Evolutionary conservation across 2,329 filamentous ascomycete species (phyloP), one percentile per base, ranked within the genome.

Genomic region (Hypoxylon sp.): DNA sequence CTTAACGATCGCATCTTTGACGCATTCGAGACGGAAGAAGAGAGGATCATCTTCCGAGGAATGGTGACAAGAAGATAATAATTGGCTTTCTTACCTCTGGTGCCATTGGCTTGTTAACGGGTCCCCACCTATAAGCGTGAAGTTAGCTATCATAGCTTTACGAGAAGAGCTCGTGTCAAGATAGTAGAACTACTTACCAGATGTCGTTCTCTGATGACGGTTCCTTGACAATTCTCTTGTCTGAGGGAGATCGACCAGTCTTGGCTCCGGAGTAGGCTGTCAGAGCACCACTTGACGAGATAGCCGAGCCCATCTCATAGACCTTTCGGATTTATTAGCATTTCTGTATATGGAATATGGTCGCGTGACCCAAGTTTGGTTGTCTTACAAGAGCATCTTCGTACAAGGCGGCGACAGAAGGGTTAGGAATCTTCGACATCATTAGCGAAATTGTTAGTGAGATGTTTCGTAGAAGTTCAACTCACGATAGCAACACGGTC

Each of bases 41-140:
- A n/a, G n/a, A n/a, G n/a, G n/a, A n/a, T n/a, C n/a, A n/a, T n/a
- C n/a, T n/a, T n/a, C n/a, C n/a, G n/a, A n/a, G n/a, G n/a, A n/a
- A n/a, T n/a, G n/a, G n/a, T n/a, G n/a, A n/a, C n/a, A n/a, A n/a
- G n/a, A n/a, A n/a, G n/a, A n/a, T n/a, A n/a, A n/a, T n/a, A n/a
- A n/a, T n/a, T 21, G 12, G 26, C 63, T 40, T 35, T 78, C 90
- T 86, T 88, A 97, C 94, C 75, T 97, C 92, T 67, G 91, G 84
- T 64, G 85, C 87, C 94, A 99, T 99, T 71, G 93, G 90, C 85
- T 97, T 97, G 83, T 99, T 99, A 65, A 99, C 94, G 48, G 94
- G 93, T 69, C 94, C 94, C 94, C 94, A 97, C 77, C 78, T 80
- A 52, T 43, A 55, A 45, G 59, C 38, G 31, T 9, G 47, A 50